Conservation (phyloP, 306 rosid genomes). For the Delonix regia region DNA sequence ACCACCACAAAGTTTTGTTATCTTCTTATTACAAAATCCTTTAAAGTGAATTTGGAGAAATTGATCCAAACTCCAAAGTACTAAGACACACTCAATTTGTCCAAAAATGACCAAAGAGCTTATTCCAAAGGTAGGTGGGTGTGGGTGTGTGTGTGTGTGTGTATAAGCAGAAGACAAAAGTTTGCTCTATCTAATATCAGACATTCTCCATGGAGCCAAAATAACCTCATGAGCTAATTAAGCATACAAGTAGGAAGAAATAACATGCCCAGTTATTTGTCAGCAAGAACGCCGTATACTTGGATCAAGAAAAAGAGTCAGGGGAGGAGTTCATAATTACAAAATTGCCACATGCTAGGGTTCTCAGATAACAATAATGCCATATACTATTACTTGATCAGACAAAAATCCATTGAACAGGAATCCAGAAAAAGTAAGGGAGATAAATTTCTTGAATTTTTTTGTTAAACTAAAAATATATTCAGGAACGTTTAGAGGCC, state of each 20-base stretch:
- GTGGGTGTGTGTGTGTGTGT: too few relatives aligned
- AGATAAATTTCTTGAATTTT: not conserved
- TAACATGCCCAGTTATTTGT: not conserved
- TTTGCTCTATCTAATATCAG: not conserved
- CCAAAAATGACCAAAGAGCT: not conserved
- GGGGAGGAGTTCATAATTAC: too few relatives aligned
- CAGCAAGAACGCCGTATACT: not conserved
- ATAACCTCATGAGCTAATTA: not conserved
- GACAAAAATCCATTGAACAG: not conserved
- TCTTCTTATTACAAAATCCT: not conserved
- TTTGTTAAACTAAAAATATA: not conserved
- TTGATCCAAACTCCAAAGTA: not conserved
- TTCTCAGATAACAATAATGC: not conserved
- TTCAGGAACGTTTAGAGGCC: not conserved
- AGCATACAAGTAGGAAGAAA: not conserved
- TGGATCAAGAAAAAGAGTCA: too few relatives aligned
- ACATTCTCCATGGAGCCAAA: slow-evolving; percentile 3
- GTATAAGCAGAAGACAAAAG: too few relatives aligned
- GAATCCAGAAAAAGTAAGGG: not conserved
- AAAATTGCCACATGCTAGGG: too few relatives aligned
- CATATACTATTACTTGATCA: not conserved
- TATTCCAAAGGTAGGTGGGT: too few relatives aligned
- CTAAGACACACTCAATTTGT: not conserved
- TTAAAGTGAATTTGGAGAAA: not conserved
- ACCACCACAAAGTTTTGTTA: not conserved